Evolutionary conservation across 1,284 basidiomycete species (phyloP), one percentile per base, ranked within the genome.

Genomic region (Fomes fomentarius): DNA sequence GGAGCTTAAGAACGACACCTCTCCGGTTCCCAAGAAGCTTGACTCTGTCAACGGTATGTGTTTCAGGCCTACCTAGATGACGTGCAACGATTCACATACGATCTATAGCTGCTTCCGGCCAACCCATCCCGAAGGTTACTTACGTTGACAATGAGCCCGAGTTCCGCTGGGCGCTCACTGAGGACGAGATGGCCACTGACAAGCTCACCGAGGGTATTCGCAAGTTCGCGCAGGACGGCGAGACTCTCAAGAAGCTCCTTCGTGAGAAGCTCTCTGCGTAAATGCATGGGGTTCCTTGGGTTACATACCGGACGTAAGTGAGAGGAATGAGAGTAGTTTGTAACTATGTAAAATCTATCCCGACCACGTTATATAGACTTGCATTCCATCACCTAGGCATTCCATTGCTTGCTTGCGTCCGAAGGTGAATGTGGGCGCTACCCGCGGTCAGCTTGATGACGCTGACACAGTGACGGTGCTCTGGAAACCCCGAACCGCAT

Each of bases 191-290:
- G 94, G 94, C 95, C 12, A 95, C 93, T 69, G 94, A 96, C 75
- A 97, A 98, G 79, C 78, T 94, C 50, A 93, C 97, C 76, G 96
- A 98, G 79, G 96, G 96, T 69, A 97, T 98, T 80, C 87, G 85
- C 77, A 94, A 94, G 76, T 99, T 99, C 71, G 95, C 94, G 58
- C 94, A 93, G 78, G 96, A 98, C 71, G 94, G 94, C 56, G 83
- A 87, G 69, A 87, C 93, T 9, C 87, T 99, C 76, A 96, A 96
- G 83, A 76, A 78, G 25, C 74, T 95, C 64, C 81, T 99, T 69
- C 85, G 81, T 73, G 67, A 87, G 75, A 96, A 96, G 80, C 75
- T 98, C 67, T 71, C 74, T 48, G 83, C 80, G 47, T 85, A 69
- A 74, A 24, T 14, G 19, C n/a, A 10, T 15, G 10, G 7, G n/a